Conservation (phyloP, 495 filamentous ascomycete genomes). For the Tuber magnatum region DNA sequence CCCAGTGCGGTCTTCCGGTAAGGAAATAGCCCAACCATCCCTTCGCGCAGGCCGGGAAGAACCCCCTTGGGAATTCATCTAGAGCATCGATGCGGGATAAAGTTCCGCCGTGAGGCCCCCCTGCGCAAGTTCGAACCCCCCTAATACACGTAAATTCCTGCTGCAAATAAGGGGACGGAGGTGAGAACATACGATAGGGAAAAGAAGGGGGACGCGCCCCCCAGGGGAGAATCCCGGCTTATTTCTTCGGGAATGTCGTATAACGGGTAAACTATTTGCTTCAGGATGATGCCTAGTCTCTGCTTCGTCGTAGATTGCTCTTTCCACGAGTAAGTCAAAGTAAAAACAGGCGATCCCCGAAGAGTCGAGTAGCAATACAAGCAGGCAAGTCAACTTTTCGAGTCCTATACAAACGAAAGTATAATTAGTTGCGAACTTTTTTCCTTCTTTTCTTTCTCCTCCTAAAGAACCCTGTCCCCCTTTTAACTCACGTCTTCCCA, state of each 20-base stretch:
- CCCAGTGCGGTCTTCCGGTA: background rate
- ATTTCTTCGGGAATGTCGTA: conserved; percentile 1
- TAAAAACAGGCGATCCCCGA: background rate
- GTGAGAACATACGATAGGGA: background rate
- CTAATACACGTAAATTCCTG: background rate
- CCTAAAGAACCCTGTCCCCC: background rate
- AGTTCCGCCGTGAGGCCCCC: background rate
- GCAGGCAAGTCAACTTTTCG: background rate
- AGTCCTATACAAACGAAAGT: background rate
- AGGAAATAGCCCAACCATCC: background rate
- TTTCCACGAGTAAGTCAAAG: conserved; percentile 2
- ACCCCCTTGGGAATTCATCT: background rate
- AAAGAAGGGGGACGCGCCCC: background rate
- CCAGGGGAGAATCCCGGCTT: background rate
- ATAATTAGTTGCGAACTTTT: background rate
- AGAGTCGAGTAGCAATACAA: conserved; percentile 4
- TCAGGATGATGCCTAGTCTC: background rate
- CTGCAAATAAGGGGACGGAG: background rate
- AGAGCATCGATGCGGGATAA: background rate
- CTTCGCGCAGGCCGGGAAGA: background rate
- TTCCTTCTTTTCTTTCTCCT: background rate
- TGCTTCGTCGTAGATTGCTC: conserved; percentile 2
- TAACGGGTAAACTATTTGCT: background rate
- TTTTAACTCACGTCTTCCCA: background rate
- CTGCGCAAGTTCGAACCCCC: background rate